Base-by-base conservation (phyloP, 345 rosid genomes). In the Eucalyptus rudis region DNA sequence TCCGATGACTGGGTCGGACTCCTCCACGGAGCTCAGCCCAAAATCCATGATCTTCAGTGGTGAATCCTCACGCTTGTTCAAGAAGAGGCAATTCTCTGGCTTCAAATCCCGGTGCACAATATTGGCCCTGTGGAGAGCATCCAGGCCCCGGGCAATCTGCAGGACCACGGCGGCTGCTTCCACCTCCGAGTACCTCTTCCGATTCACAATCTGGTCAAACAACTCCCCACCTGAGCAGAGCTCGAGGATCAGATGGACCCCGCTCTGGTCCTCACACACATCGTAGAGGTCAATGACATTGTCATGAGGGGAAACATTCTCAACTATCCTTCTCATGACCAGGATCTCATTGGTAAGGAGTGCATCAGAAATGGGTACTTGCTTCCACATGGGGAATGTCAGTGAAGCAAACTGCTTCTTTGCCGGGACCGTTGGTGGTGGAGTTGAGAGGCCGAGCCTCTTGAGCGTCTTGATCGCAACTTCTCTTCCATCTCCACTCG, bases 41-140 rank as follows among this genome's bases (percentile, higher is more conserved):
- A 94, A 95, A 47, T 95, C 96, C 97, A 95, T 94, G 87, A 95
- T 95, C 94, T 95, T 95, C 91, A 94, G 87, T 0, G 96, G 93
- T 10, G 96, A 95, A 79, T 95, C 95, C 62, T 94, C 90, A 8
- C 49, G 80, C 33, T 88, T 89, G 68, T 90, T 91, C 91, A 92
- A 90, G 93, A 95, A 94, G 62, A 95, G 91, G 89, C 96, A 95
- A 86, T 95, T 95, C 92, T 94, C 95, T 0, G 97, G 96, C 91
- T 95, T 95, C 90, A 94, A 91, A 88, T 95, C 97, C 91, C 97
- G 90, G 45, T 94, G 97, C 7, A 95, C 93, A 87, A 95, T 94
- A 92, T 91, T 89, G 5, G 93, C 95, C 87, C 49, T 51, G 89
- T 94, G 96, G 76, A 94, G 88, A 13, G 95, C 96, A 13, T 84